These are phyloP conservation scores for Peronospora farinosa DNA, from an alignment of 352 stramenopile genomes.

Conservation along the genomic window DNA sequence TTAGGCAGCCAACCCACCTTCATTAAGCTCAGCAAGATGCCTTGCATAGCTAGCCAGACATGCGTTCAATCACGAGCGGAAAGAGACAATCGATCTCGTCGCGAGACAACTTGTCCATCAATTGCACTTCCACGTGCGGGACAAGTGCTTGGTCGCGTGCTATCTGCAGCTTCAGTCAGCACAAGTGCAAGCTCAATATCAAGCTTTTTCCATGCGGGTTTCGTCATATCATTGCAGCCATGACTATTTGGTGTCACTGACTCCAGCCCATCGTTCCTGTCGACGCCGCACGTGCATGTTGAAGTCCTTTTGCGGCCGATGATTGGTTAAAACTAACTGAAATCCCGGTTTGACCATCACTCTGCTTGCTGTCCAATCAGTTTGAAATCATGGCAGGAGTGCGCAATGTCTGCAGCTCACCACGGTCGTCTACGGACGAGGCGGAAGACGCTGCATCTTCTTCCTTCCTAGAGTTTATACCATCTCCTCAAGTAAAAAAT, in stretches of 20 bases:
- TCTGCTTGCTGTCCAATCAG: constrained; percentile 3
- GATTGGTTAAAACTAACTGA: constrained; percentile 21
- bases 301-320: not conserved
- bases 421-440: constrained; percentile 46
- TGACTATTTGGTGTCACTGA: constrained; percentile 10
- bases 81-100: constrained; percentile 26
- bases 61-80: constrained; percentile 26
- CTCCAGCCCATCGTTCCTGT: constrained; percentile 1
- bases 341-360: constrained; percentile 12
- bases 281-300: not conserved
- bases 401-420: constrained; percentile 41
- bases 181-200: constrained; percentile 26
- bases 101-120: constrained; percentile 25
- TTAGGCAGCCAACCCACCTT: constrained; percentile 1
- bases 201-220: constrained; percentile 31
- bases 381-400: constrained; percentile 21
- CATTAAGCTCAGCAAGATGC: constrained; percentile 15
- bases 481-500: constrained; percentile 11
- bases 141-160: constrained; percentile 22
- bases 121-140: constrained; percentile 23
- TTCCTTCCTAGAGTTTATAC: constrained; percentile 12
- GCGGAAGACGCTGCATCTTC: constrained; percentile 3
- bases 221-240: constrained; percentile 17
- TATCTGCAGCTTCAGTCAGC: constrained; percentile 18
- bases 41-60: not conserved